Evolutionary conservation across 2,329 filamentous ascomycete species (phyloP).

Genomic region (Emydomyces testavorans): DNA sequence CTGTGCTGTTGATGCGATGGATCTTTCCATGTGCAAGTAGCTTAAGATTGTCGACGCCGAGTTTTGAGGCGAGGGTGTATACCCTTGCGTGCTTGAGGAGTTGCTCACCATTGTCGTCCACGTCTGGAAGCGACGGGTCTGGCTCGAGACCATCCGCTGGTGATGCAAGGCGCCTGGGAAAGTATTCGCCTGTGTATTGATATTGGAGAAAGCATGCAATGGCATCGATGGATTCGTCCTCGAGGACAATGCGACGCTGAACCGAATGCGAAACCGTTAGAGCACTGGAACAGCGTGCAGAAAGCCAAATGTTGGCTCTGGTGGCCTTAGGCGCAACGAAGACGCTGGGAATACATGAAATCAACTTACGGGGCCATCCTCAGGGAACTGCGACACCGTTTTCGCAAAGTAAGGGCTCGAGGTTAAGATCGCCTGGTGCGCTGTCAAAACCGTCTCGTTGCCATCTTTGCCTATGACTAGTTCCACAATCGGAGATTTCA

Average conservation of each 20-base stretch:
- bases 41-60: constrained; percentile 57
- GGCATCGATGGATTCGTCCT: constrained; percentile 57
- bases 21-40: constrained; percentile 77
- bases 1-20: constrained; percentile 77
- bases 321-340: neutral
- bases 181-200: constrained; percentile 79
- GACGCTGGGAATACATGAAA: neutral
- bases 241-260: constrained; percentile 57
- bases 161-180: constrained; percentile 51
- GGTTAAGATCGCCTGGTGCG: constrained; percentile 65
- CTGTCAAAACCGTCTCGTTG: constrained; percentile 53
- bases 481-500: constrained; percentile 58
- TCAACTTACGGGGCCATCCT: constrained; percentile 45
- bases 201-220: constrained; percentile 72
- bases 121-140: constrained; percentile 51
- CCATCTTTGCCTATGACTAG: constrained; percentile 54
- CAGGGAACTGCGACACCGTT: constrained; percentile 49
- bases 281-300: neutral
- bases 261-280: neutral
- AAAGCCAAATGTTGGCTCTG: neutral
- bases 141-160: constrained; percentile 56
- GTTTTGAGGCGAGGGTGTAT: constrained; percentile 77
- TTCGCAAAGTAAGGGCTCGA: constrained; percentile 65
- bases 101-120: constrained; percentile 69
- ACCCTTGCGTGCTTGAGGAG: constrained; percentile 80